Percentiles rank a stretch among this genome's conserved stretches.
These are phyloP conservation scores for Blastocladiella emersonii DNA, from an alignment of 371 early-diverging fungal genomes.

Conservation along the genomic window DNA sequence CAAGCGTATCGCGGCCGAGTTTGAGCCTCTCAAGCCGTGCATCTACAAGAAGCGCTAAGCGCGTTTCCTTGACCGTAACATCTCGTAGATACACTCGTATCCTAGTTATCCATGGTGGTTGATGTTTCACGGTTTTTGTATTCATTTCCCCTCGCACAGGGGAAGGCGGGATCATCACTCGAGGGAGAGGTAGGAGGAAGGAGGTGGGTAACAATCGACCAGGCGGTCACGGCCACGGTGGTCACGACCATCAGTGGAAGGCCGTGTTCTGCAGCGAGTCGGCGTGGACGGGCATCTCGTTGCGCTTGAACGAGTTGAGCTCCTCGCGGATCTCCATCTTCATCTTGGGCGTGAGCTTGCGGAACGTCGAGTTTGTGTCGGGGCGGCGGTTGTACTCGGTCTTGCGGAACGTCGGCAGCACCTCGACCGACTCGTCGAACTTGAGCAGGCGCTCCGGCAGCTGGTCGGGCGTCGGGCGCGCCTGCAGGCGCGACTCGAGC, in stretches of 20 bases:
- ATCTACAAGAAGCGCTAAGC: conserved; percentile 75
- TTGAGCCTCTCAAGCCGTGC: conserved; percentile 66
- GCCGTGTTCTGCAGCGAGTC: conserved; percentile 28
- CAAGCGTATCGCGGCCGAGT: not conserved
- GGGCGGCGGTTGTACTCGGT: conserved; percentile 45
- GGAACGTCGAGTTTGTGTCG: conserved; percentile 43
- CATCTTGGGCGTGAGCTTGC: conserved; percentile 42
- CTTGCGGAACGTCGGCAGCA: conserved; percentile 44
- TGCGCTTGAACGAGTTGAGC: conserved; percentile 44
- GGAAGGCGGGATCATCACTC: too few relatives aligned
- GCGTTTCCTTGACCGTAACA: too few relatives aligned
- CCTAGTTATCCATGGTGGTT: too few relatives aligned
- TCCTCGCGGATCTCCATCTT: conserved; percentile 48
- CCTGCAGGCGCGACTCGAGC: not conserved
- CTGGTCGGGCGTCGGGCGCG: not conserved
- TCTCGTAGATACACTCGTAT: too few relatives aligned
- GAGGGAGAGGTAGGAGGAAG: too few relatives aligned
- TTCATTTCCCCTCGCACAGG: too few relatives aligned
- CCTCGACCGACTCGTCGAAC: conserved; percentile 24
- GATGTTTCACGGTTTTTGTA: too few relatives aligned
- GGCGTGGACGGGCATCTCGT: conserved; percentile 51
- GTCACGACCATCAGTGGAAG: conserved; percentile 21
- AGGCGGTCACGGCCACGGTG: too few relatives aligned
- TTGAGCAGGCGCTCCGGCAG: not conserved
- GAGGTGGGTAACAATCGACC: too few relatives aligned